Base-by-base conservation (phyloP, 2,329 filamentous ascomycete genomes). In the Lecanicillium sp. region DNA sequence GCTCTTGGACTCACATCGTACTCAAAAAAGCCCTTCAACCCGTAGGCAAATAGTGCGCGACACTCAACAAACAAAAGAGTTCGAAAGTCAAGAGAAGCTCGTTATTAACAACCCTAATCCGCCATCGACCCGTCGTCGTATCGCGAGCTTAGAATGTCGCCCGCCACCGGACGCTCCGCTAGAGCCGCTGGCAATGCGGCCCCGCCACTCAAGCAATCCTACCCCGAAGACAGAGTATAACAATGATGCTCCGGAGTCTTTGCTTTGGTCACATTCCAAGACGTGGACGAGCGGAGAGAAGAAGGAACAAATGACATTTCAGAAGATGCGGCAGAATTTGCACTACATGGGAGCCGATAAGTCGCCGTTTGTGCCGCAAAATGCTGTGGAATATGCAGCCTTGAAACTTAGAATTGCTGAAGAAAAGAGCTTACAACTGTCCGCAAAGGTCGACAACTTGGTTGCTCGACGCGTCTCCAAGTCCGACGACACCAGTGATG, bases 281-380 rank as follows among this genome's bases (percentile, higher is more conserved):
- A 36, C 28, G 8, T 52, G 49, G 50, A 40, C 38, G 3, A 49
- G 44, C 15, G 9, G 19, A 3, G 30, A 40, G 18, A 43, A 45
- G 16, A 30, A 39, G 17, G 41, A 41, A 29, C 34, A 40, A 9
- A 44, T 35, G 11, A 43, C 32, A 4, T 52, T 44, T 32, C 39
- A 42, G 6, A 48, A 46, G 38, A 38, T 48, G 35, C 35, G 41
- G 29, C 33, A 40, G n/a, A 44, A 47, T 35, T 28, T 52, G 25
- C 33, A 35, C 15, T 39, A 41, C 8, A 41, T 43, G 17, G 41
- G 48, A 16, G 35, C 38, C 5, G 25, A 34, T 15, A 32, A 38
- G 5, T 52, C 49, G 4, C 47, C 49, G 1, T 48, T 44, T 18
- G 33, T 47, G n/a, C 51, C 50, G 7, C 31, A 28, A 9, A 43